Evolutionary conservation across 2,329 filamentous ascomycete species (phyloP).

Genomic region (Alternaria brassicae): DNA sequence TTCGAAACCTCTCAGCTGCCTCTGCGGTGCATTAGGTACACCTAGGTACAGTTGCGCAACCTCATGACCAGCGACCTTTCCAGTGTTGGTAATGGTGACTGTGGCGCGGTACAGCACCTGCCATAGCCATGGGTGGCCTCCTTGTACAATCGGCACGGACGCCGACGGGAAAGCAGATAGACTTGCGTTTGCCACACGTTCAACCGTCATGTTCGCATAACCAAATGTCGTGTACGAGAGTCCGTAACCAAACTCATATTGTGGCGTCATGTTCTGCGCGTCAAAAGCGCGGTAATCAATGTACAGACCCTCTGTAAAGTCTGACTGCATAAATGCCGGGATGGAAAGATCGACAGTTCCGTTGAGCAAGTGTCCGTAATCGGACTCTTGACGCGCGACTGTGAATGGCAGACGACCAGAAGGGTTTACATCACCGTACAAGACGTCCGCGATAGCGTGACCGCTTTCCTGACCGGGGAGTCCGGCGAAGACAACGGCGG

Average conservation of each 20-base stretch:
- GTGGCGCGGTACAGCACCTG: constrained; percentile 71
- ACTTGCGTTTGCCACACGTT: constrained; percentile 56
- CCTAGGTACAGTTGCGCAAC: constrained; percentile 75
- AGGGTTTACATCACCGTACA: constrained; percentile 80
- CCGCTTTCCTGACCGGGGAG: constrained; percentile 82
- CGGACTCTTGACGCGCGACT: constrained; percentile 70
- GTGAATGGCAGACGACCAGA: constrained; percentile 79
- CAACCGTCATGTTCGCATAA: constrained; percentile 69
- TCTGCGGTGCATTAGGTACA: constrained; percentile 66
- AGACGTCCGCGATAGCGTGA: constrained; percentile 75
- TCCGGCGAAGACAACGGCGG: constrained; percentile 81
- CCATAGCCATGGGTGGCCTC: constrained; percentile 61
- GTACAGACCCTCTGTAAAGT: constrained; percentile 78
- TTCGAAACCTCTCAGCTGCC: constrained; percentile 78
- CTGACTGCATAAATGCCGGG: constrained; percentile 71
- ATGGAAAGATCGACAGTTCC: constrained; percentile 50
- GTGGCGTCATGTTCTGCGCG: constrained; percentile 65
- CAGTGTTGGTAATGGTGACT: constrained; percentile 73
- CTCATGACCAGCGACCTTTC: constrained; percentile 68
- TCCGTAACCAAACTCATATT: constrained; percentile 82
- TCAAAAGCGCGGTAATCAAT: constrained; percentile 84
- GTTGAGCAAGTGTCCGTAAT: constrained; percentile 71
- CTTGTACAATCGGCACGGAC: constrained; percentile 33
- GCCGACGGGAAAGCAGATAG: constrained; percentile 20
- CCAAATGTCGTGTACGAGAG: constrained; percentile 76